Conservation (phyloP, 306 rosid genomes). For the Mimosa bimucronata region DNA sequence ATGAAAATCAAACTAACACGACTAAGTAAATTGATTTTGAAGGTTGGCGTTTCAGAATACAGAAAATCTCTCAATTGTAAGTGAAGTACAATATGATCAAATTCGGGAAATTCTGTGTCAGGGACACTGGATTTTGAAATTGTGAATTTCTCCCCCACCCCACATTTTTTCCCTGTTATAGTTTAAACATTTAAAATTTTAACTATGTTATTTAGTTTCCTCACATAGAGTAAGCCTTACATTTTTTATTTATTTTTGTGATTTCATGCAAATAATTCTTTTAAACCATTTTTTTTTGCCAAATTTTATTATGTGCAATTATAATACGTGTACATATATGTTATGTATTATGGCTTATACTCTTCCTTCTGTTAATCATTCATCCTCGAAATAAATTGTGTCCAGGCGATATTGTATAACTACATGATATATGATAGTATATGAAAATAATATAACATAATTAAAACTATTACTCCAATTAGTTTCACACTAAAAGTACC, state of each 20-base stretch:
- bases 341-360: not conserved
- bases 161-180: not conserved
- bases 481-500: not conserved
- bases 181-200: not conserved
- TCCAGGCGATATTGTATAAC: no score
- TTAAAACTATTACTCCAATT: not conserved
- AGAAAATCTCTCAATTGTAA: not conserved
- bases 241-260: not conserved
- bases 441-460: not conserved
- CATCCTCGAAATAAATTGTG: not conserved
- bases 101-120: not conserved
- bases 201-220: not conserved
- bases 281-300: not conserved
- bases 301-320: not conserved
- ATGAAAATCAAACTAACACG: not conserved
- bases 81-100: not conserved
- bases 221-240: not conserved
- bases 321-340: not conserved
- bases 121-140: not conserved
- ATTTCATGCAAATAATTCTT: not conserved
- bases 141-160: not conserved
- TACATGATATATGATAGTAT: accelerated
- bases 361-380: not conserved
- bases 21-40: not conserved
- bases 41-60: not conserved